phyloP scores from a whole-genome alignment of 2,329 filamentous ascomycete species.

The Clonostachys byssicola region DNA sequence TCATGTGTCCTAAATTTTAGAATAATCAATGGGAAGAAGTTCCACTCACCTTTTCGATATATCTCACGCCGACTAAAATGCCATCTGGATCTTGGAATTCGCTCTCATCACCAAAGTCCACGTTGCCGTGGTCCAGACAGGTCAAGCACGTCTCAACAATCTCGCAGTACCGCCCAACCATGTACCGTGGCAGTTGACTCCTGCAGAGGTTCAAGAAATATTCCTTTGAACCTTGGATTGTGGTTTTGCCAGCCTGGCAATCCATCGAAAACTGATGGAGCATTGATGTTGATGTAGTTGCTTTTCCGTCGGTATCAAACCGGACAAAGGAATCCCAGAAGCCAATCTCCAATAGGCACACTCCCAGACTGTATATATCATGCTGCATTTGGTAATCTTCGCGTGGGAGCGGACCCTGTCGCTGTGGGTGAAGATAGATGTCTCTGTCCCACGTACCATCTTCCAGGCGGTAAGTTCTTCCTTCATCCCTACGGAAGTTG shows the following conservation, averaged over 20 bases:
- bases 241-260: slow-evolving; percentile 1
- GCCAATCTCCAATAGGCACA: slow-evolving; percentile 48
- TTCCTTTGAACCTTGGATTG: background rate
- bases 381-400: slow-evolving; percentile 45
- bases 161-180: slow-evolving; percentile 20
- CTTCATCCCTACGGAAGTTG: slow-evolving; percentile 9
- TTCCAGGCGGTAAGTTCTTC: slow-evolving; percentile 11
- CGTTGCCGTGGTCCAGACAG: slow-evolving; percentile 20
- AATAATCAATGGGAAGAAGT: no score
- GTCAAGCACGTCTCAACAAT: slow-evolving; percentile 26
- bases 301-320: slow-evolving; percentile 5
- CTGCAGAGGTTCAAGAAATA: background rate
- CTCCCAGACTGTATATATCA: slow-evolving; percentile 52
- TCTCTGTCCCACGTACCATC: slow-evolving; percentile 31
- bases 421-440: slow-evolving; percentile 43
- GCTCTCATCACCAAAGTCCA: slow-evolving; percentile 17
- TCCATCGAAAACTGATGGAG: background rate
- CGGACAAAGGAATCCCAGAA: slow-evolving; percentile 32
- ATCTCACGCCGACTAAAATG: background rate
- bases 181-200: slow-evolving; percentile 1
- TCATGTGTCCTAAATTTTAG: no score
- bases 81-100: slow-evolving; percentile 7
- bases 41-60: background rate
- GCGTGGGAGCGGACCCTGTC: slow-evolving; percentile 32
- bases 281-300: background rate